A percentile compares a stretch with the other conserved stretches of the same genome.
These are phyloP conservation scores for Chlamydomonas sphaeroides DNA, from an alignment of 139 green algal genomes.

Conservation along the genomic window DNA sequence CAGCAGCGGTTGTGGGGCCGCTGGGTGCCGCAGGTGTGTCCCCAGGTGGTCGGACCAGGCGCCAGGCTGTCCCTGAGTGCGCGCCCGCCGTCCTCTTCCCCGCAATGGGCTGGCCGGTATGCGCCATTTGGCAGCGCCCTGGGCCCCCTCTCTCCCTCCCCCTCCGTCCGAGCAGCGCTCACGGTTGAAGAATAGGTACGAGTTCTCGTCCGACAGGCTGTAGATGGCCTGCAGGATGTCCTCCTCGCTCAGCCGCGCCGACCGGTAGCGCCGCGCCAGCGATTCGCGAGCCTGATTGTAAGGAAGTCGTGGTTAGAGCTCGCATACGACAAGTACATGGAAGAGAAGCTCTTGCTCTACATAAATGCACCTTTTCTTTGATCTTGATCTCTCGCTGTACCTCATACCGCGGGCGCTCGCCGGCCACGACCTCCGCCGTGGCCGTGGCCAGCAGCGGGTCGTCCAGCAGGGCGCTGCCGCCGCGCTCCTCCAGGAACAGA, in stretches of 20 bases:
- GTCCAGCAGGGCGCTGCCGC: conserved; percentile 64
- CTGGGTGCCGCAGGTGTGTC: no score
- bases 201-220: conserved; percentile 94
- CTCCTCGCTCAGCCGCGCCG: conserved; percentile 55
- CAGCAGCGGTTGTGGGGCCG: no score
- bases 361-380: conserved; percentile 93
- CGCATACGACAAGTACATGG: no score
- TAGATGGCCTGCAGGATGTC: conserved; percentile 90
- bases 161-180: no score
- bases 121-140: no score
- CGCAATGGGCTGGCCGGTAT: no score
- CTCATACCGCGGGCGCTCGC: conserved; percentile 52
- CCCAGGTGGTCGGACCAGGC: no score
- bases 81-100: no score
- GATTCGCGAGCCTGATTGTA: conserved; percentile 75
- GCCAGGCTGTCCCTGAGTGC: no score
- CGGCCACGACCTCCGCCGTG: conserved; percentile 87
- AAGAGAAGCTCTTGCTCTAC: no score
- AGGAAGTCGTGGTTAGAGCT: no score
- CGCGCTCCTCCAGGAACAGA: conserved; percentile 78
- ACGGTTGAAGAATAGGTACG: conserved; percentile 92
- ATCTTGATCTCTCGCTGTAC: conserved; percentile 88
- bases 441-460: conserved; percentile 82
- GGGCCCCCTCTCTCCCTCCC: no score
- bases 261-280: conserved; percentile 76